phyloP scores from a whole-genome alignment of 1,284 basidiomycete species.

The Leccinum ponderosum region DNA sequence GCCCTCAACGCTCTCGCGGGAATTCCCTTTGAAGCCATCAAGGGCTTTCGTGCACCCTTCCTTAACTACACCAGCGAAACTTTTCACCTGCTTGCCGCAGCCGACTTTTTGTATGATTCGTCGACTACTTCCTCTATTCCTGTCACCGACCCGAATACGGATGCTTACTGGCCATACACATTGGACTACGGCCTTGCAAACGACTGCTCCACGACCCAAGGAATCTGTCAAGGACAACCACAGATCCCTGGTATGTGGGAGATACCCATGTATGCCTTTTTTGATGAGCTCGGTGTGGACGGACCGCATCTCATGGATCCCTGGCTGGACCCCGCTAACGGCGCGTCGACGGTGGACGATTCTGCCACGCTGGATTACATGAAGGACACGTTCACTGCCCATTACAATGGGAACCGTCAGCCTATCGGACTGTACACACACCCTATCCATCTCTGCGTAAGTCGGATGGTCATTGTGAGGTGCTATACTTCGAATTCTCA shows the following conservation, averaged over 20 bases:
- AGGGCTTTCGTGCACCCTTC: conserved; percentile 6
- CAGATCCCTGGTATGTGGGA: conserved; percentile 6
- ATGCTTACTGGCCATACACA: conserved; percentile 79
- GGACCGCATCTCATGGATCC: conserved; percentile 3
- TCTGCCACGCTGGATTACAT: neutral
- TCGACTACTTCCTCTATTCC: conserved; percentile 60
- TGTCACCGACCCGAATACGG: conserved; percentile 66
- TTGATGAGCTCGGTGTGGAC: neutral
- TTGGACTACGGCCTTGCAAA: conserved; percentile 79
- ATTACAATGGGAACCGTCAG: conserved; percentile 3
- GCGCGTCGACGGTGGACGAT: neutral
- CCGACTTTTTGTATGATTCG: neutral
- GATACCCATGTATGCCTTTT: conserved; percentile 4
- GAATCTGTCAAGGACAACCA: conserved; percentile 60
- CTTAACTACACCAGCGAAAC: conserved; percentile 2
- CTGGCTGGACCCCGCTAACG: conserved; percentile 2
- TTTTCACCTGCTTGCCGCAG: neutral
- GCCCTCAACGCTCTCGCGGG: conserved; percentile 4
- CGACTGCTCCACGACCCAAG: conserved; percentile 61
- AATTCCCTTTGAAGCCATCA: neutral
- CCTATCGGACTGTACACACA: conserved; percentile 2
- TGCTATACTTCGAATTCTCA: neutral
- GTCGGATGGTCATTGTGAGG: neutral
- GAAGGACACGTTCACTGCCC: conserved; percentile 1
- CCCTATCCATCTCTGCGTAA: conserved; percentile 2